These are phyloP conservation scores for Wickerhamiella cacticola DNA, from an alignment of 805 yeast species.

Conservation along the genomic window DNA sequence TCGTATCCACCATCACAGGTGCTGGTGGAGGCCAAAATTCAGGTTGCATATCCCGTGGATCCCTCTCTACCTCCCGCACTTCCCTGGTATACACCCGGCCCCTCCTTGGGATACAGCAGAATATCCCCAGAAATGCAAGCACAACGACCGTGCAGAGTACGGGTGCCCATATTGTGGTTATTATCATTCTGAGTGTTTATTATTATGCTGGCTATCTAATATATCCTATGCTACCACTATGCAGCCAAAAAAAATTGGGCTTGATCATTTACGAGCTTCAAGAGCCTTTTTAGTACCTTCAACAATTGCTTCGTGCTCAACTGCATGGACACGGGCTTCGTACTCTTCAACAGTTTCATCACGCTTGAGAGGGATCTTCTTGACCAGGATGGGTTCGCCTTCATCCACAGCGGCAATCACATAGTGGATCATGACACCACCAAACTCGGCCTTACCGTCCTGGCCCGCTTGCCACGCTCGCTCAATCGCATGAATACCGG, in stretches of 20 bases:
- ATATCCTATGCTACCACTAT: neutral
- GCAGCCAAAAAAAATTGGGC: neutral
- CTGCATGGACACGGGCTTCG: constrained; percentile 66
- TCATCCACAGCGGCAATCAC: constrained; percentile 94
- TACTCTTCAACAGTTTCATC: constrained; percentile 71
- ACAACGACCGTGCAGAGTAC: no score
- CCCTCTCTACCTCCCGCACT: no score
- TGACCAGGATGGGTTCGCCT: constrained; percentile 80
- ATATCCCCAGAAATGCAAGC: no score
- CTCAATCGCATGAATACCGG: constrained; percentile 94
- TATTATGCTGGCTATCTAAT: no score
- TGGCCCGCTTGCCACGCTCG: constrained; percentile 95
- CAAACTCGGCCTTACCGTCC: constrained; percentile 57
- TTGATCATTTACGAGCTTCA: neutral
- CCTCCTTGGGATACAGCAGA: no score
- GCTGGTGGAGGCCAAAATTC: neutral
- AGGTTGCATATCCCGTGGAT: no score
- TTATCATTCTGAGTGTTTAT: no score
- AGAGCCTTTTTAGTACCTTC: constrained; percentile 66
- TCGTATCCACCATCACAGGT: neutral
- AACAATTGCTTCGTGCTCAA: constrained; percentile 86
- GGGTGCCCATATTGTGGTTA: neutral
- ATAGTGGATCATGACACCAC: constrained; percentile 93
- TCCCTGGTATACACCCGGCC: no score
- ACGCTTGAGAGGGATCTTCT: constrained; percentile 55